Evolutionary conservation across 768 basidiomycete genomes (phyloP).

Genomic region (Pholiota conissans): DNA sequence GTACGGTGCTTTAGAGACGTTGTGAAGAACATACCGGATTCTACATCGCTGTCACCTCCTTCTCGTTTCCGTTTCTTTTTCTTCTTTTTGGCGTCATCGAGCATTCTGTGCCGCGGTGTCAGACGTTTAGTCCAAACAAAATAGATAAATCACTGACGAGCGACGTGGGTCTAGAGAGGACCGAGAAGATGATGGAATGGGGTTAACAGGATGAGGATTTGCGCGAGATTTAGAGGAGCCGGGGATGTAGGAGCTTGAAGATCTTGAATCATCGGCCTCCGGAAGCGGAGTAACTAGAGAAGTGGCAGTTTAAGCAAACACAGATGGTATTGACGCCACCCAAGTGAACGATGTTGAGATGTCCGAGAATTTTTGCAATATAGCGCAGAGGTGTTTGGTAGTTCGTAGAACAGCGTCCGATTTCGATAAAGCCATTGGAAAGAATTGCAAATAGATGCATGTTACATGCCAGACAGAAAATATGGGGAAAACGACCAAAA

Average conservation of each 20-base stretch:
- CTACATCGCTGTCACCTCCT: slow-evolving; percentile 67
- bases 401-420: neutral
- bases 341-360: neutral
- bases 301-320: neutral
- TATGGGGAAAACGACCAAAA: slow-evolving; percentile 16
- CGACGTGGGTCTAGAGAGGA: slow-evolving; percentile 65
- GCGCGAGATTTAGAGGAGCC: slow-evolving; percentile 45
- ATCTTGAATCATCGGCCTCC: slow-evolving; percentile 50
- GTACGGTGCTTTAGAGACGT: slow-evolving; percentile 2
- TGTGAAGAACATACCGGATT: slow-evolving; percentile 45
- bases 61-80: slow-evolving; percentile 88
- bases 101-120: slow-evolving; percentile 18
- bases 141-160: slow-evolving; percentile 41
- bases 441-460: neutral
- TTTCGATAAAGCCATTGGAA: neutral
- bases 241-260: slow-evolving; percentile 31
- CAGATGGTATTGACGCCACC: slow-evolving; percentile 2
- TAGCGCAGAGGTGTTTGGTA: neutral
- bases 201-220: slow-evolving; percentile 43
- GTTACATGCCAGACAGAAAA: slow-evolving; percentile 14
- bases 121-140: slow-evolving; percentile 4
- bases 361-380: neutral
- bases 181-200: slow-evolving; percentile 48
- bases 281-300: slow-evolving; percentile 40
- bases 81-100: slow-evolving; percentile 69